Evolutionary conservation across 2,329 filamentous ascomycete genomes (phyloP), one percentile per base, ranked within the genome.

Genomic region (Colletotrichum ledebouriae): DNA sequence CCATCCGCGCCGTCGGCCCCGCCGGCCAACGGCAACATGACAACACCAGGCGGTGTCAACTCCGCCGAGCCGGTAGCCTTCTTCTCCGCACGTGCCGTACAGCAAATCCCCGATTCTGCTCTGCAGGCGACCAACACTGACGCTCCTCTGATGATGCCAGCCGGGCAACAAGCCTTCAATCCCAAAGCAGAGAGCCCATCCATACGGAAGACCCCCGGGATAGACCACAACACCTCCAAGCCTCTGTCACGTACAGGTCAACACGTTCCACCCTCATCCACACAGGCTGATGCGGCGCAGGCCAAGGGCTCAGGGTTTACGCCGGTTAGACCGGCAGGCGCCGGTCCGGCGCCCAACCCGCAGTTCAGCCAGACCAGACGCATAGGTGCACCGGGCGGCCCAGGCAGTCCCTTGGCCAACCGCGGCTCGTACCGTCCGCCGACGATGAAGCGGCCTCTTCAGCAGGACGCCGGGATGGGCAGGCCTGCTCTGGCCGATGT

Each of bases 141-240:
- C 10, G 79, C 81, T 39, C 75, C 78, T 3, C 77, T 83, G 4
- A 82, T 82, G 37, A 53, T 71, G 25, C 3, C 78, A 82, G 42
- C 79, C 80, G 68, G 63, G 7, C 81, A 82, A 6, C 84, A 88
- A 12, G 82, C 85, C 25, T 95, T 94, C 77, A 91, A 94, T 73
- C 92, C 91, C 3, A 89, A 89, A 66, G 85, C 89, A 6, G 91
- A 94, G 74, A 93, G 90, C 70, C 94, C 94, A 0, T 96, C 94
- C 0, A 94, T 97, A 75, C 89, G 93, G 70, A 94, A 95, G 76
- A 98, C 95, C 0, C 92, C 92, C 0, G 94, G 94, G 2, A 87
- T 98, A 44, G 94, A 98, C 74, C 93, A 97, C 75, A 89, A 82
- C 22, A 90, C 88, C 59, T 94, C 92, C 4, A 90, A 91, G 59